Percentiles rank a stretch among this genome's conserved stretches.
Evolutionary conservation across 371 early-diverging fungal species (phyloP).

Genomic region (Lichtheimia hyalospora): DNA sequence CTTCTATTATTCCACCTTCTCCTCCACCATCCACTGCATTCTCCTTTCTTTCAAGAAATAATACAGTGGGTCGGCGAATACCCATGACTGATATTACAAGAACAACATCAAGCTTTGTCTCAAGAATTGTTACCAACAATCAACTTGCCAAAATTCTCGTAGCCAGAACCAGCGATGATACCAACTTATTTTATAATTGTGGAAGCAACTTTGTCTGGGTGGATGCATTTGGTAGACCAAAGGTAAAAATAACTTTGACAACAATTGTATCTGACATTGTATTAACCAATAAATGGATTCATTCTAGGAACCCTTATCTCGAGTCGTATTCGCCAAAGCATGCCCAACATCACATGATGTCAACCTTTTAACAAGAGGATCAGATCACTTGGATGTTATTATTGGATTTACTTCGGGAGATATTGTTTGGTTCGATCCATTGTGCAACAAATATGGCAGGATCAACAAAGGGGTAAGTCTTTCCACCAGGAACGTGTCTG

Average conservation of each 20-base stretch:
- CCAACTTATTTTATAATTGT: conserved; percentile 83
- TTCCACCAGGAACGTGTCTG: too few species aligned
- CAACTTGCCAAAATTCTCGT: conserved; percentile 79
- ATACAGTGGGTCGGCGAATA: conserved; percentile 31
- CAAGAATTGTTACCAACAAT: conserved; percentile 80
- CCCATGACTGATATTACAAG: conserved; percentile 62
- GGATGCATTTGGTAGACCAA: conserved; percentile 67
- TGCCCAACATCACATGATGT: conserved; percentile 90
- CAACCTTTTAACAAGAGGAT: conserved; percentile 74
- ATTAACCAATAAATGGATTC: background rate
- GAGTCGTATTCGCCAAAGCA: conserved; percentile 76
- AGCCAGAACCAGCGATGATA: conserved; percentile 65
- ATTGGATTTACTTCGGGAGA: conserved; percentile 88
- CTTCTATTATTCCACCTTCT: conserved; percentile 9
- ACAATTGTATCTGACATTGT: background rate
- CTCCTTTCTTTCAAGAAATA: conserved; percentile 33
- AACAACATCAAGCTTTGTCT: conserved; percentile 76
- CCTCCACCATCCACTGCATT: conserved; percentile 10
- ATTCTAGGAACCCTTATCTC: conserved; percentile 77
- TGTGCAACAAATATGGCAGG: conserved; percentile 72
- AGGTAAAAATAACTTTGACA: conserved; percentile 34
- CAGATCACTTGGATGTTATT: conserved; percentile 73
- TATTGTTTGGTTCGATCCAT: conserved; percentile 82
- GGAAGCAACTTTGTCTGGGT: conserved; percentile 81
- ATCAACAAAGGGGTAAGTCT: conserved; percentile 47